Base-by-base conservation (phyloP, 441 rosid genomes). In the Pelargonium cotyledonis region DNA sequence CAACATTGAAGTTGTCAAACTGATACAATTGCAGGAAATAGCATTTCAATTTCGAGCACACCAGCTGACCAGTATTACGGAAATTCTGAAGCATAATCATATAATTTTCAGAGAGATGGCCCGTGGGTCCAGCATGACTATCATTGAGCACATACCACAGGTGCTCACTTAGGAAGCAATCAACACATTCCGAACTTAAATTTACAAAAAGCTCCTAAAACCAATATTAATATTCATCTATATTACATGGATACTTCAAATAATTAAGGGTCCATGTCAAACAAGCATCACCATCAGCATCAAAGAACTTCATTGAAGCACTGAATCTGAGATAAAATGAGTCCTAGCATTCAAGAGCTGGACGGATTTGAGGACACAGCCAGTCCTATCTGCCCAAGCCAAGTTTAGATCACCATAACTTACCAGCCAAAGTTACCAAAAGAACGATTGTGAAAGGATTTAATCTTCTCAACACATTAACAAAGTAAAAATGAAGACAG, bases 251-350 rank as follows among this genome's bases (percentile, higher is more conserved):
- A 47, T n/a, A 51, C 15, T 51, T n/a, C 57, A 29, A 10, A 51
- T 51, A 14, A 51, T 51, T 15, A 51, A 51, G 7, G 57, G 57
- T 51, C 57, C 18, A 51, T n/a, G 18, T 51, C 18, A 14, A n/a
- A 51, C 57, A 51, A 51, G 57, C 57, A 8, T 51, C 57, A n/a
- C 57, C 57, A 51, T n/a, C 57, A n/a, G 16, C 57, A 51, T n/a
- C 18, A 51, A 5, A 19, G 15, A 51, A 51, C 57, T 51, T 51
- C 57, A 51, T 51, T 51, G 7, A 14, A 16, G 18, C 12, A 51
- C n/a, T 51, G 7, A 14, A 16, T 15, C 12, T 14, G 18, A n/a
- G 57, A 51, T 51, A 3, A 51, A 51, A n/a, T 1, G 7, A 14
- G 15, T 4, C 57, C 15, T 51, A 4, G 53, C 53, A 9, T 9